Evolutionary conservation across 139 green algal species (phyloP).

Genomic region (Chlorella sorokiniana): DNA sequence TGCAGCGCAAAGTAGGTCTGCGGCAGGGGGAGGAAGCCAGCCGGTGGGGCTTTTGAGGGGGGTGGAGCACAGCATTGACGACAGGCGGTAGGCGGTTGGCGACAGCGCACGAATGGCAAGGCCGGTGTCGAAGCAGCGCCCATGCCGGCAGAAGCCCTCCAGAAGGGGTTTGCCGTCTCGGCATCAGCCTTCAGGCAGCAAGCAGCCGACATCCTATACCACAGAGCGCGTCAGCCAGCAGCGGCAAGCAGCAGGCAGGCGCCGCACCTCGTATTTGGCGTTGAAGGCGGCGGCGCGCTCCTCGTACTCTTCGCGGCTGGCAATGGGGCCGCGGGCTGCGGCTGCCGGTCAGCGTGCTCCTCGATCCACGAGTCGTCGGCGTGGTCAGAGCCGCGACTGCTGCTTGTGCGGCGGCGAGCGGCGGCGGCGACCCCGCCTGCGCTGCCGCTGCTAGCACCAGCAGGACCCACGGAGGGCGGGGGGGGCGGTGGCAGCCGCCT

Average conservation of each 20-base stretch:
- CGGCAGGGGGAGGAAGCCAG: neutral
- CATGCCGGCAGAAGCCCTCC: too few species aligned
- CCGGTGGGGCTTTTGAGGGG: too few species aligned
- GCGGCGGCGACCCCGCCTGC: neutral
- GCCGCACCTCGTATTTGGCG: conserved; percentile 10
- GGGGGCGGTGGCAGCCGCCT: neutral
- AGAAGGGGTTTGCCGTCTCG: too few species aligned
- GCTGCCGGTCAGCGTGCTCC: conserved; percentile 23
- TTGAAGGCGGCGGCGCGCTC: conserved; percentile 22
- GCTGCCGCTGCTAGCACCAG: conserved; percentile 11
- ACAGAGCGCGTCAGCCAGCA: neutral
- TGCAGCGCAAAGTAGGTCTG: conserved; percentile 39
- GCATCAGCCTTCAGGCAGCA: too few species aligned
- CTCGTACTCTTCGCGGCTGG: conserved; percentile 17
- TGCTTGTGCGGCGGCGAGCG: conserved; percentile 2
- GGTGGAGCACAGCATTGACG: neutral
- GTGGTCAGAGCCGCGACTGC: conserved; percentile 26
- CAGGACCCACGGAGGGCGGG: conserved; percentile 2
- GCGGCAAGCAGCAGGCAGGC: neutral
- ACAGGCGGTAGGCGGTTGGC: too few species aligned
- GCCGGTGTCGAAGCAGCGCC: too few species aligned
- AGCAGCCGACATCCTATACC: neutral
- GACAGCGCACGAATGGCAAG: too few species aligned
- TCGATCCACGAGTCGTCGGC: conserved; percentile 34
- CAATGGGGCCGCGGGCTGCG: conserved; percentile 29